Percentiles rank a stretch among this genome's conserved stretches.
These are phyloP conservation scores for Gyrodon lividus DNA, from an alignment of 768 basidiomycete genomes.

Conservation along the genomic window DNA sequence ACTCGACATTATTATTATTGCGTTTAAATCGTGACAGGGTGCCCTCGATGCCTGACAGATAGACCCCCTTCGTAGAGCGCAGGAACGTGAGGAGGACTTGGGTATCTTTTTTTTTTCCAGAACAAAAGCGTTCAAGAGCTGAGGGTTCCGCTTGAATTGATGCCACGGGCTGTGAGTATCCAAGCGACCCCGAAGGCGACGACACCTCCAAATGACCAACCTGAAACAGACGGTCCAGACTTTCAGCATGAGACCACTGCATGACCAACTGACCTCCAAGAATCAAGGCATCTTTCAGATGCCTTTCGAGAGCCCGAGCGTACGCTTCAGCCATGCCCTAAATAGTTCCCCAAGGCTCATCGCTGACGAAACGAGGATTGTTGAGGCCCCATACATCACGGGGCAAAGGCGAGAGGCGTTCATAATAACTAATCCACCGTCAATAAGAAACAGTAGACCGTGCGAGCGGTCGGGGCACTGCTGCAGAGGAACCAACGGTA, in stretches of 20 bases:
- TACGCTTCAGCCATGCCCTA: conserved; percentile 55
- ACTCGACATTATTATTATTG: conserved; percentile 26
- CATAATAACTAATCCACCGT: conserved; percentile 63
- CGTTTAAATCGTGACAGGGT: conserved; percentile 58
- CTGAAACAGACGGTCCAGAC: conserved; percentile 31
- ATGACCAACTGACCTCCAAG: conserved; percentile 53
- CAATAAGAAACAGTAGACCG: conserved; percentile 60
- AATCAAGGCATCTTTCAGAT: conserved; percentile 41
- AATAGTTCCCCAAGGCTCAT: conserved; percentile 47
- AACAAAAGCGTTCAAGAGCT: conserved; percentile 48
- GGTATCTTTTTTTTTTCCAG: conserved; percentile 29
- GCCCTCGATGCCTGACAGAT: conserved; percentile 28
- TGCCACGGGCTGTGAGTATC: conserved; percentile 41
- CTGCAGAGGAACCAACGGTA: conserved; percentile 39
- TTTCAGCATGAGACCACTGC: neutral
- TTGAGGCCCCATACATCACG: conserved; percentile 61
- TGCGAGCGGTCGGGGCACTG: conserved; percentile 15
- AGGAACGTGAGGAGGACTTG: conserved; percentile 47
- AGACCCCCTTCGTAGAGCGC: conserved; percentile 50
- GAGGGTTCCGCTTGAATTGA: conserved; percentile 51
- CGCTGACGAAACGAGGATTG: conserved; percentile 50
- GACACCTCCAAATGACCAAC: conserved; percentile 80
- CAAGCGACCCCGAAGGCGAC: conserved; percentile 64
- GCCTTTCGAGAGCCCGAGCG: conserved; percentile 37
- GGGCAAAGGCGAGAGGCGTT: conserved; percentile 44